Conservation (phyloP, 169 alveolate genomes). For the Cryptosporidium viatorum region DNA sequence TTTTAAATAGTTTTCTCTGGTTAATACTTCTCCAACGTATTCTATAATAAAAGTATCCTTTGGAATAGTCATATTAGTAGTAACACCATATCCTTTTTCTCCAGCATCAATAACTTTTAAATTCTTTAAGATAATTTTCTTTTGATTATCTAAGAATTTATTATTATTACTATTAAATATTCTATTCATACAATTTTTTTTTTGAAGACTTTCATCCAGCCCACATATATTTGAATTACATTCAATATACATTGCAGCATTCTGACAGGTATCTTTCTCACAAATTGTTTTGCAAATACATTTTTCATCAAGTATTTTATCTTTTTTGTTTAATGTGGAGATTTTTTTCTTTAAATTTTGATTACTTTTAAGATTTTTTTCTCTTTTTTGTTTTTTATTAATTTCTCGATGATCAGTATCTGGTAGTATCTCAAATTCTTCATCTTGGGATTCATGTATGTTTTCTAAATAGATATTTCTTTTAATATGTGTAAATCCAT, state of each 20-base stretch:
- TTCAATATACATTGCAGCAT: conserved; percentile 77
- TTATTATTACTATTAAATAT: conserved; percentile 71
- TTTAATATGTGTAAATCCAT: conserved; percentile 29
- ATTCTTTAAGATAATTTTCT: conserved; percentile 36
- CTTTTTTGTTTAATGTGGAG: background rate
- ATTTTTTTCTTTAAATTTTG: background rate
- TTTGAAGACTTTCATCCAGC: conserved; percentile 73
- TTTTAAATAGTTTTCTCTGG: conserved; percentile 80
- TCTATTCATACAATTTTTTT: conserved; percentile 76
- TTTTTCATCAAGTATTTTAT: conserved; percentile 27
- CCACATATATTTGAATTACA: conserved; percentile 78
- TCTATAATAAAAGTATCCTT: conserved; percentile 85
- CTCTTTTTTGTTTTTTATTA: background rate
- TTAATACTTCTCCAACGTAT: conserved; percentile 87
- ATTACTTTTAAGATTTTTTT: background rate
- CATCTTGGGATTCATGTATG: background rate
- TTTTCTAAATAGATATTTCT: conserved; percentile 42
- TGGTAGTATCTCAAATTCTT: background rate
- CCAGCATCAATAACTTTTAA: conserved; percentile 76
- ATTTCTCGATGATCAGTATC: background rate
- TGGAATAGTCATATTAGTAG: conserved; percentile 80
- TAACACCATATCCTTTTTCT: conserved; percentile 85
- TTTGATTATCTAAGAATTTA: conserved; percentile 40
- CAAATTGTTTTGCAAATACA: conserved; percentile 77
- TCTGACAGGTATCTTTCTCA: conserved; percentile 76